Percentiles rank a stretch among this genome's conserved stretches.
These are phyloP conservation scores for Carex myosuroides DNA, from an alignment of 176 grass and related monocot species.

Conservation along the genomic window DNA sequence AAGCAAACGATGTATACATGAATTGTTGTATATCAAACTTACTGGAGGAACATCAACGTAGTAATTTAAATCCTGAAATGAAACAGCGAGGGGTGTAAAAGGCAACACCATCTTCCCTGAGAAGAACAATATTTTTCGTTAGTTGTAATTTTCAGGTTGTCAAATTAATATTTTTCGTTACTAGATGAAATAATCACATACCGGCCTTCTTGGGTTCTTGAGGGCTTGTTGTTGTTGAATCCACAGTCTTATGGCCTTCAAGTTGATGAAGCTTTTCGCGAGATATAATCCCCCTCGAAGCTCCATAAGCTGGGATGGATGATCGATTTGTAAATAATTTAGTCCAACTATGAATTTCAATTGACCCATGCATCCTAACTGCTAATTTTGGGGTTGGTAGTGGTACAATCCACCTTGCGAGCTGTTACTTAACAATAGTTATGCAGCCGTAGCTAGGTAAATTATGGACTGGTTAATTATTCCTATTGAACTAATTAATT, in stretches of 20 bases:
- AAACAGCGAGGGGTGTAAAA: constrained; percentile 64
- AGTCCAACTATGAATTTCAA: neutral
- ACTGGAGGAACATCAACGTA: constrained; percentile 66
- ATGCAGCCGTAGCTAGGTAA: neutral
- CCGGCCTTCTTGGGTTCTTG: neutral
- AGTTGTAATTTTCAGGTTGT: neutral
- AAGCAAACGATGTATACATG: neutral
- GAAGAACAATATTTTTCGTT: neutral
- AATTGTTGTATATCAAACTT: constrained; percentile 8
- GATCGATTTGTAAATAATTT: neutral
- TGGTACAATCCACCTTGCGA: neutral
- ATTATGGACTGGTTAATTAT: neutral
- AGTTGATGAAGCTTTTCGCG: constrained; percentile 17
- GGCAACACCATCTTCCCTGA: constrained; percentile 72
- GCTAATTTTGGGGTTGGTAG: neutral
- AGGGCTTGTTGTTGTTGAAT: constrained; percentile 1
- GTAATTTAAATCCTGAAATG: constrained; percentile 81
- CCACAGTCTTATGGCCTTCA: neutral
- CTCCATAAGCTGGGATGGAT: constrained; percentile 16
- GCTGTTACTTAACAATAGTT: neutral
- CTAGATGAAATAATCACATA: neutral
- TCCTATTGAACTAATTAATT: neutral
- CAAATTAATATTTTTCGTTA: neutral
- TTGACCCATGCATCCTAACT: neutral
- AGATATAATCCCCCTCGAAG: constrained; percentile 6